These are phyloP conservation scores for Nidularia pulvinata DNA, from an alignment of 768 basidiomycete species.

Conservation along the genomic window DNA sequence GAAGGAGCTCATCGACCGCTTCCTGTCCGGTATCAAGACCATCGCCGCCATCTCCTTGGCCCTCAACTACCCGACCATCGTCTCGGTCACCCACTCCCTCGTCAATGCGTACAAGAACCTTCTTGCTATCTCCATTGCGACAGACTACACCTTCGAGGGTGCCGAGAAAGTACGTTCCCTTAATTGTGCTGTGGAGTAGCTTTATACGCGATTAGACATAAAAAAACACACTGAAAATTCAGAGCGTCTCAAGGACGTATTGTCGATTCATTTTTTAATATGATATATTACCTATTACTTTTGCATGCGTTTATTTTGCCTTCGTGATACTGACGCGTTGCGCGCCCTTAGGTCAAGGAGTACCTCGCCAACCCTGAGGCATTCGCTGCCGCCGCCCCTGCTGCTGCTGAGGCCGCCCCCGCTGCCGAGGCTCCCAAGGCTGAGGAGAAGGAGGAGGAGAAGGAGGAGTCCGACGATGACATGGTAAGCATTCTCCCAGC, in stretches of 20 bases:
- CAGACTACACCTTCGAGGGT: conserved; percentile 95
- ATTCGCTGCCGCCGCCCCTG: conserved; percentile 83
- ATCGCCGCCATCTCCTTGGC: conserved; percentile 97
- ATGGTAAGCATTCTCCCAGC: conserved; percentile 56
- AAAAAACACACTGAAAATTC: conserved; percentile 84
- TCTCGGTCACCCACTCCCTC: conserved; percentile 91
- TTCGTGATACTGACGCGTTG: conserved; percentile 7
- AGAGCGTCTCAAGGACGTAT: conserved; percentile 53
- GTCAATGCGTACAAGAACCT: conserved; percentile 99
- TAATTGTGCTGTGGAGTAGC: conserved; percentile 5
- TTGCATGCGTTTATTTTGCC: conserved; percentile 1
- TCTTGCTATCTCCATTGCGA: conserved; percentile 82
- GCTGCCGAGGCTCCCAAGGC: conserved; percentile 58
- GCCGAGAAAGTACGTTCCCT: conserved; percentile 75
- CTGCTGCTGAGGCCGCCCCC: conserved; percentile 52
- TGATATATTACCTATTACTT: conserved; percentile 16
- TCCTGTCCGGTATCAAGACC: conserved; percentile 92
- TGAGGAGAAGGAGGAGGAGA: conserved; percentile 59
- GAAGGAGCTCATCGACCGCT: conserved; percentile 86
- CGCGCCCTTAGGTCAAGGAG: conserved; percentile 74
- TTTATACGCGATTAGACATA: conserved; percentile 28
- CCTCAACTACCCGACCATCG: conserved; percentile 94
- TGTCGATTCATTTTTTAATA: conserved; percentile 27
- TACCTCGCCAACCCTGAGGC: conserved; percentile 98
- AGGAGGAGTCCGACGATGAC: conserved; percentile 87